Conservation (phyloP, 2,329 filamentous ascomycete species). For the Didymella pomorum region DNA sequence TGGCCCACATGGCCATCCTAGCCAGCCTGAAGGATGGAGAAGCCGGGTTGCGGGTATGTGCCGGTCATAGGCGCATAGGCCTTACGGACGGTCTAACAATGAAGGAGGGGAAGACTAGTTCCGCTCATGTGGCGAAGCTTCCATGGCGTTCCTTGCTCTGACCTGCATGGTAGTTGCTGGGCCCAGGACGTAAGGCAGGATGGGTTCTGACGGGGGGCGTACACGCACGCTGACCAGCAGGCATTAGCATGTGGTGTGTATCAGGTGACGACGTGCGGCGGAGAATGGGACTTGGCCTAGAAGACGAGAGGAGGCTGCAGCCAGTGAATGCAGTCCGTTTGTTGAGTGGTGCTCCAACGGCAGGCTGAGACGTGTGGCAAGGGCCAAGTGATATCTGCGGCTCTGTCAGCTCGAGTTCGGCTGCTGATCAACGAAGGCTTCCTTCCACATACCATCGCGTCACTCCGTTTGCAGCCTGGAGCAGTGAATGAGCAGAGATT, state of each 20-base stretch:
- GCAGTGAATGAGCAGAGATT: conserved; percentile 5
- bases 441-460: conserved; percentile 7
- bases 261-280: conserved; percentile 37
- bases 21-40: conserved; percentile 7
- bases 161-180: conserved; percentile 25
- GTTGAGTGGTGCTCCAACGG: conserved; percentile 14
- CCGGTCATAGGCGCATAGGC: conserved; percentile 15
- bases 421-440: conserved; percentile 14
- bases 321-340: conserved; percentile 25
- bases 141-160: conserved; percentile 31
- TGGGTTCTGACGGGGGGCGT: conserved; percentile 26
- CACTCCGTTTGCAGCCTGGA: conserved; percentile 8
- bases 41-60: conserved; percentile 8
- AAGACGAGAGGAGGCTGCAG: conserved; percentile 31
- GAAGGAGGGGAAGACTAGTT: conserved; percentile 15
- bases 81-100: background rate
- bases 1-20: conserved; percentile 14
- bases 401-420: conserved; percentile 40
- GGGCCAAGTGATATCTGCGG: conserved; percentile 36
- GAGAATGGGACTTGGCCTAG: conserved; percentile 26
- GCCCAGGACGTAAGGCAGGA: conserved; percentile 32
- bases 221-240: conserved; percentile 36
- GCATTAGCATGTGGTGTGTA: conserved; percentile 27
- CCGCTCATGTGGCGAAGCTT: conserved; percentile 40
- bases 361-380: conserved; percentile 23